phyloP scores from a whole-genome alignment of 352 stramenopile species.

The Lagenidium giganteum region DNA sequence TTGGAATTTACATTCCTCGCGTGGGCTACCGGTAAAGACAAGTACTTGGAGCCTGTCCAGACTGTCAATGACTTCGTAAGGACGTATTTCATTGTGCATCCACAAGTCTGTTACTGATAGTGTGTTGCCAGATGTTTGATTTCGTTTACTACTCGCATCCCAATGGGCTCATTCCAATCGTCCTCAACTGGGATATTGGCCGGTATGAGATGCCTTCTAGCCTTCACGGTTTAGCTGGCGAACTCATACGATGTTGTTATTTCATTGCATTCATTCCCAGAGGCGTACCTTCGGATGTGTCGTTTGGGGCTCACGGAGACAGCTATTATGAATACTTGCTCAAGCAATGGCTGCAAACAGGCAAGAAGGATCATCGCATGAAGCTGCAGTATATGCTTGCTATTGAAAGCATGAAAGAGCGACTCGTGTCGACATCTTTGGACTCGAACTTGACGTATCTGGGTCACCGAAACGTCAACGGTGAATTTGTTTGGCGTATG shows the following conservation, averaged over 20 bases:
- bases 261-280: constrained; percentile 2
- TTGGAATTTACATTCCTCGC: constrained; percentile 61
- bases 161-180: constrained; percentile 22
- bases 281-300: constrained; percentile 20
- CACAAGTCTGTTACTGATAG: too few species aligned
- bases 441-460: constrained; percentile 40
- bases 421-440: constrained; percentile 32
- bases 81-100: not conserved
- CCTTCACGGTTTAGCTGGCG: not conserved
- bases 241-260: not conserved
- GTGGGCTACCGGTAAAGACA: constrained; percentile 23
- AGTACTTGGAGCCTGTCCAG: constrained; percentile 30
- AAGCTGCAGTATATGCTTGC: constrained; percentile 47
- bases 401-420: constrained; percentile 36
- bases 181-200: constrained; percentile 16
- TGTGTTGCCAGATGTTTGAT: not conserved
- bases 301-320: constrained; percentile 54
- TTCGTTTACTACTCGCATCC: constrained; percentile 13
- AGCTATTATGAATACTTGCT: constrained; percentile 79
- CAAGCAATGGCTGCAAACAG: constrained; percentile 64
- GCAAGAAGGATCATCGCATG: constrained; percentile 39
- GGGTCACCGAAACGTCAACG: constrained; percentile 23
- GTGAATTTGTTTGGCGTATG: constrained; percentile 35
- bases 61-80: constrained; percentile 44
- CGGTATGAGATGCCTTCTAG: constrained; percentile 2